A percentile compares a stretch with the other conserved stretches of the same genome.
Conservation (phyloP, 345 rosid genomes). For the Eutrema yunnanense region DNA sequence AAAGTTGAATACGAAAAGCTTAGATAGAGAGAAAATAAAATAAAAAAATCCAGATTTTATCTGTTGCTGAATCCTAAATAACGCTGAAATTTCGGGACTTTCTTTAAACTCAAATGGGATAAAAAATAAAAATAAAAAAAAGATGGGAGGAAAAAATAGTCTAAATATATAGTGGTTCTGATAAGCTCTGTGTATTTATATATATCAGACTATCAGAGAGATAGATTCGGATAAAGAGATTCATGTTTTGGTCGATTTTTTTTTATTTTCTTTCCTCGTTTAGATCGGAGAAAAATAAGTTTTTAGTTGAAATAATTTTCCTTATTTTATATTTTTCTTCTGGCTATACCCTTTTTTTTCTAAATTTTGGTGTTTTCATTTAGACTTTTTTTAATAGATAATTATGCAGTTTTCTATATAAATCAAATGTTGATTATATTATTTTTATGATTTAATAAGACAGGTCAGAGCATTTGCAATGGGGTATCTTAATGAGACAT, state of each 20-base stretch:
- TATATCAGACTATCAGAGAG: too few relatives aligned
- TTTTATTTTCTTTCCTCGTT: not conserved
- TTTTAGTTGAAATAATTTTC: not conserved
- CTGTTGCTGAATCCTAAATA: not conserved
- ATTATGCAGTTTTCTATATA: not conserved
- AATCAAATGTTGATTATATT: too few relatives aligned
- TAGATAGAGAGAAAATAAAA: not conserved
- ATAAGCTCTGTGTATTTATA: not conserved
- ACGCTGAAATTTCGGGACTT: not conserved
- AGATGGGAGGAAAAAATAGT: not conserved
- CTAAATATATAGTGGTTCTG: conserved; percentile 1
- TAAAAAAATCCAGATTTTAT: conserved; percentile 3
- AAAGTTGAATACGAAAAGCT: conserved; percentile 1
- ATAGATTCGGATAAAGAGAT: not conserved
- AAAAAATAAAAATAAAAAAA: not conserved
- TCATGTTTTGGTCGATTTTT: not conserved
- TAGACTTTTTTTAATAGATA: not conserved
- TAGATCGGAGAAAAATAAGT: not conserved
- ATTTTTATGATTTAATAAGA: too few relatives aligned
- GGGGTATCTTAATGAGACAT: too few relatives aligned
- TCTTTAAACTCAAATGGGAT: not conserved
- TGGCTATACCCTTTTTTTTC: not conserved
- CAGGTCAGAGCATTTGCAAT: too few relatives aligned
- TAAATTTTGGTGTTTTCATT: not conserved
- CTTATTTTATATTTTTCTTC: too few relatives aligned